Percentiles rank a stretch among this genome's conserved stretches.
These are phyloP conservation scores for Penicillium tannophilum DNA, from an alignment of 495 filamentous ascomycete species.

Conservation along the genomic window DNA sequence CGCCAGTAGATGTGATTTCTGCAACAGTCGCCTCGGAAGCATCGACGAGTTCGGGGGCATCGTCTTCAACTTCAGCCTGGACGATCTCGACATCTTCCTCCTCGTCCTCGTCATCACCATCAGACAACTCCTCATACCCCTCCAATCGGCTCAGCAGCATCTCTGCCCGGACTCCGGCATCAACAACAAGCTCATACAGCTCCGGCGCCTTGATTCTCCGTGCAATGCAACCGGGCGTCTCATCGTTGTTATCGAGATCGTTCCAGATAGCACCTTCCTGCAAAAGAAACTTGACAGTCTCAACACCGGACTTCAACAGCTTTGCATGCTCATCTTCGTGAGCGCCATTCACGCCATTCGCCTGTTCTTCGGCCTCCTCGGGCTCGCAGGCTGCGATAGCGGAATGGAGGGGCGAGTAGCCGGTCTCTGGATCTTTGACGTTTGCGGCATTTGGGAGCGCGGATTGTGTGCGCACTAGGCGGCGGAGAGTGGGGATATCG, in stretches of 20 bases:
- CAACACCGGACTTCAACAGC: slow-evolving; percentile 55
- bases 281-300: slow-evolving; percentile 75
- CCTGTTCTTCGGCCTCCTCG: slow-evolving; percentile 28
- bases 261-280: slow-evolving; percentile 96
- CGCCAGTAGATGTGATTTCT: slow-evolving; percentile 19
- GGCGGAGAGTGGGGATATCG: slow-evolving; percentile 71
- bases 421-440: slow-evolving; percentile 80
- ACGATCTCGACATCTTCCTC: slow-evolving; percentile 27
- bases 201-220: slow-evolving; percentile 66
- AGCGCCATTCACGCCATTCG: slow-evolving; percentile 28
- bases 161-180: slow-evolving; percentile 91
- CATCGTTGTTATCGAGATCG: slow-evolving; percentile 78
- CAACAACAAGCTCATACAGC: slow-evolving; percentile 83
- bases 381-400: slow-evolving; percentile 83
- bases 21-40: slow-evolving; percentile 14
- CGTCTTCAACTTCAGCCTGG: slow-evolving; percentile 15
- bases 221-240: slow-evolving; percentile 92
- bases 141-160: slow-evolving; percentile 75
- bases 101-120: slow-evolving; percentile 60
- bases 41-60: slow-evolving; percentile 38
- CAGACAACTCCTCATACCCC: slow-evolving; percentile 73
- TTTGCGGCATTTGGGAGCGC: slow-evolving; percentile 60
- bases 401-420: slow-evolving; percentile 84
- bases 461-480: slow-evolving; percentile 64
- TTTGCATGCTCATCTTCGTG: slow-evolving; percentile 30